phyloP scores from a whole-genome alignment of 371 early-diverging fungal genomes.

The Rhizomucor miehei region DNA sequence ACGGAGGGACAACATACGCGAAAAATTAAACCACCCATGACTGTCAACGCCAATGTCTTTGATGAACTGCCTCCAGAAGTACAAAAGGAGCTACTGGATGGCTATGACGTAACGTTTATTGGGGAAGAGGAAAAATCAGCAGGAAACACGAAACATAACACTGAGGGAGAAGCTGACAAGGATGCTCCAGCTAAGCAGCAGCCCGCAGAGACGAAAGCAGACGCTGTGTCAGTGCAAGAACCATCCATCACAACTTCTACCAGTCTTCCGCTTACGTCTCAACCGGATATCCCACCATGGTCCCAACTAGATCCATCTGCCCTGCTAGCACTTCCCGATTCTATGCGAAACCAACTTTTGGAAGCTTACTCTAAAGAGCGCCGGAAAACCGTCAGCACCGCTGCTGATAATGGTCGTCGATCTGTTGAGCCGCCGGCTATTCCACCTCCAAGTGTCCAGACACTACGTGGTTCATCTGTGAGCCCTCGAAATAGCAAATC shows the following conservation, averaged over 20 bases:
- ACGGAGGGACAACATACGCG: slow-evolving; percentile 6
- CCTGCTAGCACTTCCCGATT: slow-evolving; percentile 40
- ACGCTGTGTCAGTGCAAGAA: no score
- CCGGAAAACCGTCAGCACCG: not conserved
- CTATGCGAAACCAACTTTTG: slow-evolving; percentile 36
- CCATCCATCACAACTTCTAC: no score
- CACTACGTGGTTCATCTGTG: no score
- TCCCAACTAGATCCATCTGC: slow-evolving; percentile 48
- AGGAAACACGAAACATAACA: no score
- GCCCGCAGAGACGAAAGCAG: not conserved
- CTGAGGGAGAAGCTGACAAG: no score
- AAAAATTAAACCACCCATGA: slow-evolving; percentile 12
- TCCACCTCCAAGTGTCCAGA: no score
- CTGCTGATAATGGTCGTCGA: not conserved
- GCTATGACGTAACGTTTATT: no score
- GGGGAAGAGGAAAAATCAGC: no score
- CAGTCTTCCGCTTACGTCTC: not conserved
- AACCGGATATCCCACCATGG: slow-evolving; percentile 45
- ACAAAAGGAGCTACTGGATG: slow-evolving; percentile 17
- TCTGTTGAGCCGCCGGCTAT: no score
- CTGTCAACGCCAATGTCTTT: slow-evolving; percentile 21
- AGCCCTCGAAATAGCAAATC: no score
- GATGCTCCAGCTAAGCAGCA: no score
- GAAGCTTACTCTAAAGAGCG: slow-evolving; percentile 28
- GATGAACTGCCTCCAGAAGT: slow-evolving; percentile 23